A percentile compares a stretch with the other conserved stretches of the same genome.
Conservation (phyloP, 345 rosid species). For the Citrus mangshanensis region DNA sequence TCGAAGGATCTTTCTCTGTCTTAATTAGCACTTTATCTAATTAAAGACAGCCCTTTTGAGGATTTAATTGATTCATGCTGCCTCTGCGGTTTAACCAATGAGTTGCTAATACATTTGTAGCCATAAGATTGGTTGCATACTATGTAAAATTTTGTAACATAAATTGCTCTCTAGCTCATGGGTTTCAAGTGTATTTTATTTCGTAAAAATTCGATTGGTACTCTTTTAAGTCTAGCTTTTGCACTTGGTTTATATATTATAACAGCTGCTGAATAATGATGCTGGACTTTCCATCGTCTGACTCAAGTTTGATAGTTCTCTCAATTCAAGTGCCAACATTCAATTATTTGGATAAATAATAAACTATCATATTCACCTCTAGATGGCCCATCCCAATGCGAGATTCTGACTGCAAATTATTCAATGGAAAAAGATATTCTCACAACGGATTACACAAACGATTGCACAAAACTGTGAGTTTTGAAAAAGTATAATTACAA, state of each 20-base stretch:
- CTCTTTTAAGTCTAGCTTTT: neutral
- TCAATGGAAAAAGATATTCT: neutral
- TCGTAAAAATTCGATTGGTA: neutral
- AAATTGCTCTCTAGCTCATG: conserved; percentile 18
- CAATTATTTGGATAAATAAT: neutral
- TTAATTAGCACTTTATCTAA: conserved; percentile 17
- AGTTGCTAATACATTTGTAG: conserved; percentile 24
- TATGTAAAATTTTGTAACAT: conserved; percentile 34
- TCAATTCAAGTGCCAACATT: neutral
- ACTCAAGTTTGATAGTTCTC: neutral
- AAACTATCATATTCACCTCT: neutral
- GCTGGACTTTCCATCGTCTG: neutral
- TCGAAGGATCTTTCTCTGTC: conserved; percentile 32
- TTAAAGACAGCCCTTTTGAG: conserved; percentile 5
- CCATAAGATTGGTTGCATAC: conserved; percentile 14
- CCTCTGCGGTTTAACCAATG: neutral
- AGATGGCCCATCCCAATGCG: neutral
- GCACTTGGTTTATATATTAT: too few relatives aligned
- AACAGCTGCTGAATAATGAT: too few relatives aligned
- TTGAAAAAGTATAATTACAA: too few relatives aligned
- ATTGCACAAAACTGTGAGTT: too few relatives aligned
- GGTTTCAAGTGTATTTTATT: conserved; percentile 15
- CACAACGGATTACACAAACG: too few relatives aligned
- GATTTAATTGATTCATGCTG: neutral
- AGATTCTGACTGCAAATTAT: neutral